phyloP scores from a whole-genome alignment of 1,139 yeast genomes.

The Wickerhamiella pararugosa region DNA sequence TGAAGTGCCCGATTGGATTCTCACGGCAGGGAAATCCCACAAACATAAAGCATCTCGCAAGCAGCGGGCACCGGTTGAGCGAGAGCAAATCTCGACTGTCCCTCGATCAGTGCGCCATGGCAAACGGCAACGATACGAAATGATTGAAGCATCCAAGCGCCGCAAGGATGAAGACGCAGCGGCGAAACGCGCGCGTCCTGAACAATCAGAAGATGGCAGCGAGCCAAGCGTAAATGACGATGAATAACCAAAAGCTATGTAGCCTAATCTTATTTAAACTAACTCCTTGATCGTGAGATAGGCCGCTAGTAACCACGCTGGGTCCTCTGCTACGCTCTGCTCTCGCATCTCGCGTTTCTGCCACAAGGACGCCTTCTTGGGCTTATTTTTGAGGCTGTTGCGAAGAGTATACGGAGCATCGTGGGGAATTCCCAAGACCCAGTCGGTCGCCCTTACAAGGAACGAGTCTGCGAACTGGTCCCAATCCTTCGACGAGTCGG shows the following conservation, averaged over 20 bases:
- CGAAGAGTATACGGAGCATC: conserved; percentile 8
- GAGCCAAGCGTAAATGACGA: background rate
- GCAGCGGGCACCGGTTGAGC: conserved; percentile 32
- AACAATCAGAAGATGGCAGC: background rate
- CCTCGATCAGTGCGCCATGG: conserved; percentile 32
- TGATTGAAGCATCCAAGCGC: conserved; percentile 62
- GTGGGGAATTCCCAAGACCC: conserved; percentile 10
- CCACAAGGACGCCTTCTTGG: conserved; percentile 4
- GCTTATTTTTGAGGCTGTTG: conserved; percentile 6
- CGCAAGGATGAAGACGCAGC: background rate
- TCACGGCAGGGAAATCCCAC: conserved; percentile 32
- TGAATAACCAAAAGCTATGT: background rate
- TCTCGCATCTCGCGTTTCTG: conserved; percentile 10
- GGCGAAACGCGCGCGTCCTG: background rate
- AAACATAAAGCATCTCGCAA: conserved; percentile 48
- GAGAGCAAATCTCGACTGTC: conserved; percentile 75
- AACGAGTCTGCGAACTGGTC: conserved; percentile 6
- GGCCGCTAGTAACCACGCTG: conserved; percentile 13
- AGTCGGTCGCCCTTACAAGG: conserved; percentile 7
- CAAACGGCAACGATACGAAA: conserved; percentile 29
- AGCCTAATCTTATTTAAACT: background rate
- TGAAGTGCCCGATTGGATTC: conserved; percentile 67
- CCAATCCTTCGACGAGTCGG: conserved; percentile 1
- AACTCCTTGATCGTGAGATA: background rate
- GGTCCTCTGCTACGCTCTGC: conserved; percentile 11